Percentiles rank a stretch among this genome's conserved stretches.
Conservation (phyloP, 202 grass and related monocot genomes). For the Cymbopogon flexuosus region DNA sequence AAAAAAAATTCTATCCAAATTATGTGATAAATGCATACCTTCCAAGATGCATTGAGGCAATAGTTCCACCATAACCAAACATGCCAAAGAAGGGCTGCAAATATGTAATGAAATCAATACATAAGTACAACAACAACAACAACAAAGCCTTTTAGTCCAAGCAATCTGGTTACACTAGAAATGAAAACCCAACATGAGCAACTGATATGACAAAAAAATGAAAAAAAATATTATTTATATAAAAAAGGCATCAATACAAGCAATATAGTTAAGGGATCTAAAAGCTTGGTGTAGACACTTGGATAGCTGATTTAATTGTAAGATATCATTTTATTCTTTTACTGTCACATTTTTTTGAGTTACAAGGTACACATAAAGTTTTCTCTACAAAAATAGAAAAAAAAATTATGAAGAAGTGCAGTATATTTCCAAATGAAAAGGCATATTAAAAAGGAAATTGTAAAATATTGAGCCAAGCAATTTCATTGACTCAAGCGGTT, state of each 20-base stretch:
- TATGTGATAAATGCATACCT: slow-evolving; percentile 32
- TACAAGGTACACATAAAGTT: not conserved
- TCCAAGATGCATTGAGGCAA: slow-evolving; percentile 61
- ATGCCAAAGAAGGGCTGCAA: slow-evolving; percentile 57
- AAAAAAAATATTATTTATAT: no score
- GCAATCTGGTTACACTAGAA: not conserved
- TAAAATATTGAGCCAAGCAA: not conserved
- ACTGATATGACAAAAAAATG: no score
- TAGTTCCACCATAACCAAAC: slow-evolving; percentile 57
- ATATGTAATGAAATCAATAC: slow-evolving; percentile 8
- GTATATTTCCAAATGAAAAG: not conserved
- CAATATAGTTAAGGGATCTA: not conserved
- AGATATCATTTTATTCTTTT: not conserved
- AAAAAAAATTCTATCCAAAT: not conserved
- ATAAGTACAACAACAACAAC: not conserved
- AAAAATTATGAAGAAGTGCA: not conserved
- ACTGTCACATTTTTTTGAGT: not conserved
- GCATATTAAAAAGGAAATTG: not conserved
- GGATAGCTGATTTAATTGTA: no score
- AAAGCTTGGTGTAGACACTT: no score
- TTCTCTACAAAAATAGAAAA: not conserved
- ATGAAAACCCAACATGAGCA: not conserved
- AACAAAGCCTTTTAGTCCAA: not conserved
- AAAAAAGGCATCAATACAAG: not conserved
- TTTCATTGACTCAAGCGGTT: not conserved